Conservation (phyloP, 805 yeast species). For the Metschnikowia vanudenii region DNA sequence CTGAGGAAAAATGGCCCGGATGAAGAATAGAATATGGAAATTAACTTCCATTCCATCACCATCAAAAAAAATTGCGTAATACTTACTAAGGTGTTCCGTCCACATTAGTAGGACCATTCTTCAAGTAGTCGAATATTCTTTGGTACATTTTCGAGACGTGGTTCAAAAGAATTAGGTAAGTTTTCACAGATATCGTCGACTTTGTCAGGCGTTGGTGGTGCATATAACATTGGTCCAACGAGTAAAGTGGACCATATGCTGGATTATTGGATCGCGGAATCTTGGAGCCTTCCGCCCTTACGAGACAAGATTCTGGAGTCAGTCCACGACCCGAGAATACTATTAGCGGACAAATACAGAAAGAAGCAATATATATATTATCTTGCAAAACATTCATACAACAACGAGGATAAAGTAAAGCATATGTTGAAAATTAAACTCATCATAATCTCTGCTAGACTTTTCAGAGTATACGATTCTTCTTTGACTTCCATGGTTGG, state of each 20-base stretch:
- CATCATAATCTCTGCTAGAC: too few relatives aligned
- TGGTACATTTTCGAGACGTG: conserved; percentile 14
- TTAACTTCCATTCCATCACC: not conserved
- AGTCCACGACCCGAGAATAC: too few relatives aligned
- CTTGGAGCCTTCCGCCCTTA: not conserved
- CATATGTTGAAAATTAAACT: too few relatives aligned
- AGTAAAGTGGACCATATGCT: not conserved
- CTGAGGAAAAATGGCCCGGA: not conserved
- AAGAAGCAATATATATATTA: too few relatives aligned
- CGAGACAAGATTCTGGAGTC: not conserved
- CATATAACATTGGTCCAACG: not conserved
- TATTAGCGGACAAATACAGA: too few relatives aligned
- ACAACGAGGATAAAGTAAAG: too few relatives aligned
- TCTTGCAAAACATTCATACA: too few relatives aligned
- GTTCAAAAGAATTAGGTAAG: not conserved
- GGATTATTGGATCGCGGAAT: not conserved
- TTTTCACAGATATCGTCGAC: conserved; percentile 6
- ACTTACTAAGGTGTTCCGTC: conserved; percentile 23
- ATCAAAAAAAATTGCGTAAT: not conserved
- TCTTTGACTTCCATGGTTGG: too few relatives aligned
- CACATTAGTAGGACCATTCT: conserved; percentile 17
- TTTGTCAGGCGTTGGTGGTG: conserved; percentile 1
- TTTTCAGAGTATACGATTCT: too few relatives aligned
- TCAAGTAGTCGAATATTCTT: conserved; percentile 15
- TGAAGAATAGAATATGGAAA: not conserved